Base-by-base conservation (phyloP, 768 basidiomycete species). In the Mycena kentingensis region DNA sequence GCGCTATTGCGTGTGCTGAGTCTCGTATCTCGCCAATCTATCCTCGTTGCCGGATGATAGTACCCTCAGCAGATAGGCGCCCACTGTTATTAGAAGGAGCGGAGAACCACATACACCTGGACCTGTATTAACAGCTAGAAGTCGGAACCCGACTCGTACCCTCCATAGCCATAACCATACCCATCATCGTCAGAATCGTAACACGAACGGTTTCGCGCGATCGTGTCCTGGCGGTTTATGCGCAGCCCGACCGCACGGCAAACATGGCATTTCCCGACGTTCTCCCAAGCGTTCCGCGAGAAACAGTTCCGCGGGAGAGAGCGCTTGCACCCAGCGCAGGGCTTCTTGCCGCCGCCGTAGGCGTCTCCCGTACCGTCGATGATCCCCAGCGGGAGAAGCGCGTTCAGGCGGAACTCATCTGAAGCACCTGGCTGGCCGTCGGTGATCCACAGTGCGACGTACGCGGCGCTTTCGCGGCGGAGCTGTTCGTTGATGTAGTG, bases 241-340 rank as follows among this genome's bases (percentile, higher is more conserved):
- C 26, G 50, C 24, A 46, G 37, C 35, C 29, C 36, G 7, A 54
- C 44, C 8, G 53, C 53, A 16, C 53, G 22, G 18, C 53, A 54
- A 2, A 54, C 53, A 7, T 26, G 12, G n/a, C 54, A 55, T 18
- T 39, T 49, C 28, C 54, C 38, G 19, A 37, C 38, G n/a, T 35
- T 32, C 8, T 38, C 32, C 42, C 34, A 29, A 10, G 26, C 54
- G 3, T 10, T 3, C 2, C n/a, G 12, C 2, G 26, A 55, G 24
- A 55, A 55, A 19, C 36, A 45, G 12, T 22, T 2, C 26, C 31
- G 4, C 5, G 48, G 28, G 4, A 55, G 27, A 13, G n/a, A 8
- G 3, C 54, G 48, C 42, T 24, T 24, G 43, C 54, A 55, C 1
- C 48, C 48, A 2, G 12, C 31, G 43, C 54, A 55, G 18, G 10